Evolutionary conservation across 305 asterid species (phyloP), one percentile per base, ranked within the genome.

Genomic region (Lippia alba): DNA sequence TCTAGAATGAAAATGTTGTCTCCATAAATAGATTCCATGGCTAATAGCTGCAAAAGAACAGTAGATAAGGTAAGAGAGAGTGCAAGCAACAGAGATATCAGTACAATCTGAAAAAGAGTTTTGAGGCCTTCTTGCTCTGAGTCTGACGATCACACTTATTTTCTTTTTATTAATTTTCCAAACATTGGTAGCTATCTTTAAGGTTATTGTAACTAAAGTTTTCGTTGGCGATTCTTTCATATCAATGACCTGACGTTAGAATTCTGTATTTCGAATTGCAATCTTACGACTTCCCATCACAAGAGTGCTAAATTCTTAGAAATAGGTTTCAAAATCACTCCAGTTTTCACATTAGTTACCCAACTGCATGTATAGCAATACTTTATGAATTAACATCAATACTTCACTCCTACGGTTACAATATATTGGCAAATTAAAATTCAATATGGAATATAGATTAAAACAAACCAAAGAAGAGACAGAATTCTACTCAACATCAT

Each of bases 1-100:
- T 89, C 97, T 33, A 88, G 88, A 73, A 84, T 66, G 56, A 82
- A 67, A 66, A 91, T 66, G 61, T 84, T 79, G 24, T 91, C 91
- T 34, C 95, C 95, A 78, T 86, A 91, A 67, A 91, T 94, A 67
- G 96, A 85, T 75, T 89, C 97, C 91, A 94, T 64, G 6, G 81
- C 99, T 61, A 91, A 85, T 61, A 94, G 76, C 99, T 94, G 92
- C 75, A 73, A 65, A 80, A 75, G 41, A 76, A 19, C 56, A 71
- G 61, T 10, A 33, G 10, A 41, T 9, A 20, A 2, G 30, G 24
- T 69, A 53, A 44, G 72, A 45, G 72, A 66, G 18, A 36, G 61
- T 20, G 36, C 46, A 15, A 50, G 41, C 41, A 36, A 36, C 41
- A 8, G 63, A 8, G 63, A 19, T 39, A 16, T 40, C 41, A 5